Evolutionary conservation across 2,329 filamentous ascomycete species (phyloP).

Genomic region (Alternaria triticina): DNA sequence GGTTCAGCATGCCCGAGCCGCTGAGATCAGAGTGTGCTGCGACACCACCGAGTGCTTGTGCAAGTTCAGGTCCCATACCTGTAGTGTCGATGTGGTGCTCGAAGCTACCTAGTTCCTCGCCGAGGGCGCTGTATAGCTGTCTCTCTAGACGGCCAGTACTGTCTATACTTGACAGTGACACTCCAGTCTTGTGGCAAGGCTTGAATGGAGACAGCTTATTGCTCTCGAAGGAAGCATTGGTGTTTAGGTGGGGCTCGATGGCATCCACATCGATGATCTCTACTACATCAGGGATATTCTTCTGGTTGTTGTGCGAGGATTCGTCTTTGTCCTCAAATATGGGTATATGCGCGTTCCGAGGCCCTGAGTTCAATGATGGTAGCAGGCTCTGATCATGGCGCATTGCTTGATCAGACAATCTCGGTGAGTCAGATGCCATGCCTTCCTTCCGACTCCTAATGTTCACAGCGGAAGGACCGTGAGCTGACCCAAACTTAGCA

Average conservation of each 20-base stretch:
- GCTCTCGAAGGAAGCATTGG: slow-evolving; percentile 1
- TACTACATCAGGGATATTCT: slow-evolving; percentile 3
- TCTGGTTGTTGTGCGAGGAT: background rate
- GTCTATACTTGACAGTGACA: slow-evolving; percentile 34
- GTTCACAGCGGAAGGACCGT: slow-evolving; percentile 16
- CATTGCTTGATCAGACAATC: slow-evolving; percentile 4
- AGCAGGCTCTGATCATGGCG: slow-evolving; percentile 26
- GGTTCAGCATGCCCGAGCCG: slow-evolving; percentile 3
- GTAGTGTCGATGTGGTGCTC: slow-evolving; percentile 18
- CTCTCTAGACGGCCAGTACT: slow-evolving; percentile 37
- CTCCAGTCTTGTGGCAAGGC: slow-evolving; percentile 28
- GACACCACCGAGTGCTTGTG: slow-evolving; percentile 8
- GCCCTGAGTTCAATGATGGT: background rate
- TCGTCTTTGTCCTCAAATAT: background rate
- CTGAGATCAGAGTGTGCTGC: slow-evolving; percentile 3
- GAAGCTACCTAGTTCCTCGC: slow-evolving; percentile 38
- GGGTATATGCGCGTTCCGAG: background rate
- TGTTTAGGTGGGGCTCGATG: slow-evolving; percentile 16
- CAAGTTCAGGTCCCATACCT: slow-evolving; percentile 22
- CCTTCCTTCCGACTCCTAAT: slow-evolving; percentile 40
- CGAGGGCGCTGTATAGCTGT: slow-evolving; percentile 39
- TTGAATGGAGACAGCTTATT: slow-evolving; percentile 21
- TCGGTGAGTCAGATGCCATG: slow-evolving; percentile 7
- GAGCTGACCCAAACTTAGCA: slow-evolving; percentile 24
- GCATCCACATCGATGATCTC: slow-evolving; percentile 34